A percentile compares a stretch with the other conserved stretches of the same genome.
These are phyloP conservation scores for Aquilaria agallochum DNA, from an alignment of 441 rosid genomes.

Conservation along the genomic window DNA sequence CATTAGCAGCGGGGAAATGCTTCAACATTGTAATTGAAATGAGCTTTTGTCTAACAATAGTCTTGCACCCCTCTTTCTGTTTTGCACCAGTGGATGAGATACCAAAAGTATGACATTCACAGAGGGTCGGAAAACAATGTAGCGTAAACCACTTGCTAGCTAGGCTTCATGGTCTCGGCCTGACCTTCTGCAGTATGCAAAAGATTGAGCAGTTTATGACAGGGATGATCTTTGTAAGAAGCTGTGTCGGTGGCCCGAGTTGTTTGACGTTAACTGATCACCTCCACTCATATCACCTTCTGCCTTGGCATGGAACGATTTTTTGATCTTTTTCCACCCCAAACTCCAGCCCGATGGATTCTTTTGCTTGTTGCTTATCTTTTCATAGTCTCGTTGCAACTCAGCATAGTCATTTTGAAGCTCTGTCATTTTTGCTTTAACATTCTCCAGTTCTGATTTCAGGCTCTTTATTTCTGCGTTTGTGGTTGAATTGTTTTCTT, in stretches of 20 bases:
- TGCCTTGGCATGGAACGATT: constrained; percentile 36
- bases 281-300: constrained; percentile 35
- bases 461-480: constrained; percentile 46
- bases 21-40: too few species aligned
- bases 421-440: constrained; percentile 57
- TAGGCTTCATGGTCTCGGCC: too few species aligned
- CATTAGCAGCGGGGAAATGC: too few species aligned
- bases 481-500: constrained; percentile 34
- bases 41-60: too few species aligned
- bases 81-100: too few species aligned
- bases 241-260: constrained; percentile 15
- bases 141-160: too few species aligned
- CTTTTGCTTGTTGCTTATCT: constrained; percentile 43
- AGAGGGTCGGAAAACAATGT: too few species aligned
- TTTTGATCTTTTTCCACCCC: constrained; percentile 55
- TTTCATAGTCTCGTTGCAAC: constrained; percentile 57
- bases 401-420: constrained; percentile 59
- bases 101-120: too few species aligned
- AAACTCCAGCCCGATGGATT: constrained; percentile 26
- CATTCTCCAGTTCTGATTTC: constrained; percentile 53
- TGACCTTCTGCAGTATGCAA: background rate
- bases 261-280: constrained; percentile 20
- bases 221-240: constrained; percentile 30
- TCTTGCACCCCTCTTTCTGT: too few species aligned
- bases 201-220: constrained; percentile 14